Percentiles rank a stretch among this genome's conserved stretches.
Evolutionary conservation across 139 green algal genomes (phyloP).

Genomic region (Astrephomene gubernaculifera): DNA sequence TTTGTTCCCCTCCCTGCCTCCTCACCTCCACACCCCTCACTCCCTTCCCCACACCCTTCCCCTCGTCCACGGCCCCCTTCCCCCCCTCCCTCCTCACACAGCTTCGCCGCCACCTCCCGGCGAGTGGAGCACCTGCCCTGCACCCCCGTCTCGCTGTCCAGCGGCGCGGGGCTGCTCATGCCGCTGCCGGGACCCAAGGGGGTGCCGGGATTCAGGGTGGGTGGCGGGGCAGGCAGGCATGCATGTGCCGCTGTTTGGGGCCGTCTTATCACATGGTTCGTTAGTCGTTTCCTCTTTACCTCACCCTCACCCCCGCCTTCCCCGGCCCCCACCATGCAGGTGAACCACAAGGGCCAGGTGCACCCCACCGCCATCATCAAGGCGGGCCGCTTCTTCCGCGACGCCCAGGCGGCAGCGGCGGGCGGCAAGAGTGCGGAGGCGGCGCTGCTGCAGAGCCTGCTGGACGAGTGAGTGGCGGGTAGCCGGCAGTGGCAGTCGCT

Average conservation of each 20-base stretch:
- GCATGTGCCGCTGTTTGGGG: too few species aligned
- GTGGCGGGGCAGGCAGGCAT: neutral
- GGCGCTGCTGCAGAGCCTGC: slow-evolving; percentile 12
- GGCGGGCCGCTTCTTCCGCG: neutral
- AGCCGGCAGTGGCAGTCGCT: too few species aligned
- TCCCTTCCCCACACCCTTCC: too few species aligned
- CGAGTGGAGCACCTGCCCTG: slow-evolving; percentile 46
- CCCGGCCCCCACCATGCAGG: too few species aligned
- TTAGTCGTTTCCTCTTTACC: too few species aligned
- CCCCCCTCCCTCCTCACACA: neutral
- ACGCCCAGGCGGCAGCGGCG: neutral
- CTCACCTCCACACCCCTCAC: too few species aligned
- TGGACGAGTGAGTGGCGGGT: slow-evolving; percentile 42
- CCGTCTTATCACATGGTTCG: too few species aligned
- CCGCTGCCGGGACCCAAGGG: slow-evolving; percentile 40
- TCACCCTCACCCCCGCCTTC: too few species aligned
- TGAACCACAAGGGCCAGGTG: slow-evolving; percentile 37
- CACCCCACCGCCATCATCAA: neutral
- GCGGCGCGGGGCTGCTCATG: slow-evolving; percentile 31
- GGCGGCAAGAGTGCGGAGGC: neutral
- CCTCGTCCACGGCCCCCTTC: too few species aligned
- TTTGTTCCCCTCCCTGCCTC: too few species aligned
- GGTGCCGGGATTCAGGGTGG: slow-evolving; percentile 18
- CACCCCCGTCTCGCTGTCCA: slow-evolving; percentile 18
- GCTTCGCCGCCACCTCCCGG: slow-evolving; percentile 23